Base-by-base conservation (phyloP, 2,329 filamentous ascomycete species). In the Sphaerulina musiva region DNA sequence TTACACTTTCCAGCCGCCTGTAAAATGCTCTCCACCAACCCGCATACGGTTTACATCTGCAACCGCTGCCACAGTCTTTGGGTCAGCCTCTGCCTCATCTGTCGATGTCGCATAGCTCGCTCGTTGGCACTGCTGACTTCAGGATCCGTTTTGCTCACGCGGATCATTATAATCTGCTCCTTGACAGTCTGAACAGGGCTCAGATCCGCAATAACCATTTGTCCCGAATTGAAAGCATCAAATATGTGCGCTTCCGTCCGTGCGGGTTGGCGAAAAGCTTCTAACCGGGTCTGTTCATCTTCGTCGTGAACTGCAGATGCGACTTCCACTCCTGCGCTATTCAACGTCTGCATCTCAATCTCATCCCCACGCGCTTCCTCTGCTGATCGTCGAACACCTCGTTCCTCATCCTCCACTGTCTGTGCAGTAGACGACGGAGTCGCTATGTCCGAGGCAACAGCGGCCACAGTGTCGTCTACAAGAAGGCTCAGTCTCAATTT, bases 341-440 rank as follows among this genome's bases (percentile, higher is more conserved):
- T 63, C 48, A 72, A 41, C 50, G 67, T 62, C 45, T 75, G 70
- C 57, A 73, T 64, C 57, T 76, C 74, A 40, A 72, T 68, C 46
- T 72, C 73, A 7, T 72, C 64, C 9, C 57, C 57, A 66, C 68
- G 53, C 61, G 70, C 53, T 66, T 63, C 38, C 66, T 69, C 71
- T 55, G 52, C 59, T 11, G 62, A 64, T 51, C 74, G 73, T 14
- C 75, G 62, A 2, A 81, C 66, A 1, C 81, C 81, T 31, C 79
- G 74, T 66, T 84, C 82, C 69, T 84, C 82, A 5, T 76, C 72
- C 59, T 84, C 81, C 53, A 79, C 72, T 61, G 82, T 79, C 63
- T 83, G 81, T 17, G 59, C 51, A 4, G 57, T 53, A 8, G 55
- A 51, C 4, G 51, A 43, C n/a, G 59, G 51, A 17, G 46, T 50